Evolutionary conservation across 2,329 filamentous ascomycete species (phyloP).

Genomic region (Ophiostoma himal-ulmi): DNA sequence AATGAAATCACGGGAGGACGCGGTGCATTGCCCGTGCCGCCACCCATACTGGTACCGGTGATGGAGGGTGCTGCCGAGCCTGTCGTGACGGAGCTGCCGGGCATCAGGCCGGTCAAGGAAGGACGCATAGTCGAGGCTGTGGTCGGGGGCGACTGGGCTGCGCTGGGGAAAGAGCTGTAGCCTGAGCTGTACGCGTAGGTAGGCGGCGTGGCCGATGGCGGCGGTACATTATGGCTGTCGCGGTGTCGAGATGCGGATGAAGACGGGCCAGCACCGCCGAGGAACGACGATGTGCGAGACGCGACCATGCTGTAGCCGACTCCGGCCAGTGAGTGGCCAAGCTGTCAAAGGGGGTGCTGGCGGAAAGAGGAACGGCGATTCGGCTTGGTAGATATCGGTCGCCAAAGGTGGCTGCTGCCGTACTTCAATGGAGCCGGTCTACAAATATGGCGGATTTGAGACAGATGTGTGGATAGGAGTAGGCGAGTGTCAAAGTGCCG

Average conservation of each 20-base stretch:
- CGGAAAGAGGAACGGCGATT: not conserved
- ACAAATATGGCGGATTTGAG: not conserved
- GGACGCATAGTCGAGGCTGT: slow-evolving; percentile 20
- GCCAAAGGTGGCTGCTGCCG: not conserved
- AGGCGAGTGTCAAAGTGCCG: not conserved
- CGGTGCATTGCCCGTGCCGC: not conserved
- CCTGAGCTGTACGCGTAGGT: slow-evolving; percentile 15
- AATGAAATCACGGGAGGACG: not conserved
- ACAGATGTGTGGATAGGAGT: not conserved
- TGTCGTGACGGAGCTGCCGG: not conserved
- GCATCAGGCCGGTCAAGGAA: slow-evolving; percentile 13
- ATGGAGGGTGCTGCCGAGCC: slow-evolving; percentile 7
- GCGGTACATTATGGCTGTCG: not conserved
- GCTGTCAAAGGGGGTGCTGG: not conserved
- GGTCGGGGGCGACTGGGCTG: slow-evolving; percentile 17
- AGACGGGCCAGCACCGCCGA: not conserved
- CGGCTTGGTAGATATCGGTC: not conserved
- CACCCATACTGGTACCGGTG: not conserved
- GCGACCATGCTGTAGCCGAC: slow-evolving; percentile 7
- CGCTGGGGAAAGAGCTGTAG: slow-evolving; percentile 22
- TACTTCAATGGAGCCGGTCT: not conserved
- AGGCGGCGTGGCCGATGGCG: not conserved
- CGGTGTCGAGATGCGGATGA: not conserved
- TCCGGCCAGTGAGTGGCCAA: not conserved
- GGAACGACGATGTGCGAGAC: not conserved